A percentile compares a stretch with the other conserved stretches of the same genome.
Conservation (phyloP, 768 basidiomycete species). For the Tylopilus sp. region DNA sequence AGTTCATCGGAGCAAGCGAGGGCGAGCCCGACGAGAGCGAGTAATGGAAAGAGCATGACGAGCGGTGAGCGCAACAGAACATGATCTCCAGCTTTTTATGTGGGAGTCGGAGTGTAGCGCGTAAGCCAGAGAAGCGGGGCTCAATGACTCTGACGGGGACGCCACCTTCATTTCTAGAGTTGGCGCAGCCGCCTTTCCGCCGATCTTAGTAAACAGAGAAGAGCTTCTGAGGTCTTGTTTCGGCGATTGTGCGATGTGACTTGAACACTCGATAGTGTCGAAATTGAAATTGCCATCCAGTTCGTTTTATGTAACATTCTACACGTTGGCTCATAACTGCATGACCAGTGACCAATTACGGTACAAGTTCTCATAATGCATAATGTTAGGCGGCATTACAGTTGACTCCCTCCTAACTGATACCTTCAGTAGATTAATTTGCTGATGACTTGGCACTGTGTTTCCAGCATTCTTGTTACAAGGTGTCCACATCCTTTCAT, state of each 20-base stretch:
- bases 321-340: too few relatives aligned
- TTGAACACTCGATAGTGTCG: background rate
- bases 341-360: too few relatives aligned
- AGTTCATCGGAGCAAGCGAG: constrained; percentile 18
- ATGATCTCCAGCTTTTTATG: background rate
- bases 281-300: too few relatives aligned
- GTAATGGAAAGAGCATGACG: constrained; percentile 14
- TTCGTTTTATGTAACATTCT: too few relatives aligned
- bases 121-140: background rate
- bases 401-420: too few relatives aligned
- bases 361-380: too few relatives aligned
- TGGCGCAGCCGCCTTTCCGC: background rate
- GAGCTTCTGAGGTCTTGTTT: background rate
- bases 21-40: constrained; percentile 18
- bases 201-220: background rate
- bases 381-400: too few relatives aligned
- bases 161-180: too few relatives aligned
- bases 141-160: background rate
- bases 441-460: too few relatives aligned
- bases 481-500: too few relatives aligned
- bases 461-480: too few relatives aligned
- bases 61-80: background rate
- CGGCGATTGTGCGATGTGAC: background rate
- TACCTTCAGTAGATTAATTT: too few relatives aligned
- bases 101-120: background rate